Evolutionary conservation across 331 rosid species (phyloP), one percentile per base, ranked within the genome.

Genomic region (Quercus tomentella): DNA sequence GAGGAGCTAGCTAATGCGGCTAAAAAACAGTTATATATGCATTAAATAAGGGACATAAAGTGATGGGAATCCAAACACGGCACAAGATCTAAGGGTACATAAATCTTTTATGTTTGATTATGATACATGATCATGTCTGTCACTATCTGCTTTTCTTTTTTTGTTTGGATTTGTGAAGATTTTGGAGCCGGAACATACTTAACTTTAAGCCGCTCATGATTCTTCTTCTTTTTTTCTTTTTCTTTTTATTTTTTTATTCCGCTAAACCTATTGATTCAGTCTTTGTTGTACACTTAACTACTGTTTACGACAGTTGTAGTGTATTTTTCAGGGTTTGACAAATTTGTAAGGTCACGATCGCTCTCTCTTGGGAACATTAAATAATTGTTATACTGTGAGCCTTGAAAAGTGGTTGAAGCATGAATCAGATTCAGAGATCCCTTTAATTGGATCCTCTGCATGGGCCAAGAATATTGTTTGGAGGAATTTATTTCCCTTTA

Each of bases 11-110:
- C 33, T 2, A 6, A 6, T 45, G 57, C 9, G 15, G 33, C 57
- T 70, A 11, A 43, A 43, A 8, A 57, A 17, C 12, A 17, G 25
- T 57, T 57, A 5, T 17, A 57, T 57, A 6, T 35, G 43, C 43
- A 35, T 8, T 57, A 57, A 21, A 15, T 21, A 15, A 57, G n/a
- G 8, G 25, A 41, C 45, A 41, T 57, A 15, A 22, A 45, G 35
- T 45, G 21, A 49, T 56, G 72, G 57, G 73, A 79, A 72, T 79
- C 86, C 76, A 75, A 73, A 76, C 84, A n/a, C 74, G 1, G 79
- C 26, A 78, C 56, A 72, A 25, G 60, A 71, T 25, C 75, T 22
- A 21, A 14, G 75, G 9, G 37, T 43, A 45, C 5, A 22, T 45
- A 45, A 10, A 45, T 45, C 52, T 45, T 45, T 9, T 22, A 11